phyloP scores from a whole-genome alignment of 805 yeast species.

The Sugiyamaella boreocaroliniensis region DNA sequence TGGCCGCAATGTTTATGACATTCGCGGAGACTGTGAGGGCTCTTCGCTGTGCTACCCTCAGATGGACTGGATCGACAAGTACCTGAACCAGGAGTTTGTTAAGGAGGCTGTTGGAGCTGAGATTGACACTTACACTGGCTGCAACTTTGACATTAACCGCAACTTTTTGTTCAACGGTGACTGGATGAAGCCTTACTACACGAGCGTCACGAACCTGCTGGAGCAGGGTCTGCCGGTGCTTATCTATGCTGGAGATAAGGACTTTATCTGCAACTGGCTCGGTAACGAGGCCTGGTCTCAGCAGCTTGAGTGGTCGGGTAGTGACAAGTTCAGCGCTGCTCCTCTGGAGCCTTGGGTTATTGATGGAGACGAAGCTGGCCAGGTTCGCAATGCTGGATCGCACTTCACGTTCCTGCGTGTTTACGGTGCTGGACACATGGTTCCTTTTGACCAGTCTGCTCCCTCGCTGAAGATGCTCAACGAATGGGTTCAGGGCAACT shows the following conservation, averaged over 20 bases:
- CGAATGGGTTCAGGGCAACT: slow-evolving; percentile 75
- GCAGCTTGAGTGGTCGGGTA: slow-evolving; percentile 59
- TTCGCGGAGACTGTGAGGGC: slow-evolving; percentile 69
- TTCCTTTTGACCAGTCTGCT: slow-evolving; percentile 83
- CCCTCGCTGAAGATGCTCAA: slow-evolving; percentile 73
- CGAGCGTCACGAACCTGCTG: slow-evolving; percentile 59
- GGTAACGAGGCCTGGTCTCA: slow-evolving; percentile 83
- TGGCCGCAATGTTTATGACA: slow-evolving; percentile 87
- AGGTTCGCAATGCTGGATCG: slow-evolving; percentile 57
- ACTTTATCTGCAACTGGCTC: slow-evolving; percentile 93
- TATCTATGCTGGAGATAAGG: slow-evolving; percentile 93
- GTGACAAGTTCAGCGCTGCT: slow-evolving; percentile 45
- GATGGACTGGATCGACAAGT: slow-evolving; percentile 66
- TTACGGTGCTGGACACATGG: slow-evolving; percentile 94
- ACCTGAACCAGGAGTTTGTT: slow-evolving; percentile 70
- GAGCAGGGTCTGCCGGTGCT: slow-evolving; percentile 73
- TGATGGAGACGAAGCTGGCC: slow-evolving; percentile 33
- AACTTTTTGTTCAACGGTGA: slow-evolving; percentile 85
- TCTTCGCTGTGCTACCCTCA: slow-evolving; percentile 71
- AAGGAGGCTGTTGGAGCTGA: slow-evolving; percentile 84
- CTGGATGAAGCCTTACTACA: slow-evolving; percentile 84
- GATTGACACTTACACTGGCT: slow-evolving; percentile 64
- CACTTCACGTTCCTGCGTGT: slow-evolving; percentile 76
- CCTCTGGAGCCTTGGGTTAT: slow-evolving; percentile 32
- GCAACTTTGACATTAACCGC: slow-evolving; percentile 78